phyloP scores from a whole-genome alignment of 2,329 filamentous ascomycete species.

The Alternaria triticimaculans region DNA sequence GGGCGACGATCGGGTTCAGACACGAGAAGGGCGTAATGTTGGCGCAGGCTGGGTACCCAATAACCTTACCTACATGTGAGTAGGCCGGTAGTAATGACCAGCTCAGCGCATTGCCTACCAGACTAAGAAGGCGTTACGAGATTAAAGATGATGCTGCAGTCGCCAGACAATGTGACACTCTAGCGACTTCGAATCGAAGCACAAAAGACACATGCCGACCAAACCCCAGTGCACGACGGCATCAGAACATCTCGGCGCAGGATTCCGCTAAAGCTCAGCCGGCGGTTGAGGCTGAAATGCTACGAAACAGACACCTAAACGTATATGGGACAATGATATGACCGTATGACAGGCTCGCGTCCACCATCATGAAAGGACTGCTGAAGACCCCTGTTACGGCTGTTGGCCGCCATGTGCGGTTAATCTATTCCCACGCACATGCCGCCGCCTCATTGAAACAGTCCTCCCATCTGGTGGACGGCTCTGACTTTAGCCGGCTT shows the following conservation, averaged over 20 bases:
- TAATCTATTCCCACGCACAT: background rate
- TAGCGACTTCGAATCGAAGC: background rate
- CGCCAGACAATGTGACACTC: background rate
- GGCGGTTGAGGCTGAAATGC: slow-evolving; percentile 3
- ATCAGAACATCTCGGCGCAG: background rate
- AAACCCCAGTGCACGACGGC: background rate
- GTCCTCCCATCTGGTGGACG: slow-evolving; percentile 1
- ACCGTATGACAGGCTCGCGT: background rate
- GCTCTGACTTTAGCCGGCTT: slow-evolving; percentile 9
- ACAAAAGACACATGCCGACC: background rate
- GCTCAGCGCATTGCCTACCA: background rate
- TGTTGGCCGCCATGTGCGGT: background rate
- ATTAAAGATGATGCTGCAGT: background rate
- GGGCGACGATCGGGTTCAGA: background rate
- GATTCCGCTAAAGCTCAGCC: background rate
- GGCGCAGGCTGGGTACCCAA: background rate
- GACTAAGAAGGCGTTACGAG: background rate
- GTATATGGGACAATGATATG: background rate
- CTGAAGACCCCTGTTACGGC: background rate
- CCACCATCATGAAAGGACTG: background rate
- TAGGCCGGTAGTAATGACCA: background rate
- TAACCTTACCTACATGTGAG: background rate
- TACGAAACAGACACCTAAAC: slow-evolving; percentile 4
- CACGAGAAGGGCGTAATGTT: background rate
- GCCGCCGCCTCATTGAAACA: slow-evolving; percentile 1